Evolutionary conservation across 768 basidiomycete species (phyloP).

Genomic region (Mycena floridula): DNA sequence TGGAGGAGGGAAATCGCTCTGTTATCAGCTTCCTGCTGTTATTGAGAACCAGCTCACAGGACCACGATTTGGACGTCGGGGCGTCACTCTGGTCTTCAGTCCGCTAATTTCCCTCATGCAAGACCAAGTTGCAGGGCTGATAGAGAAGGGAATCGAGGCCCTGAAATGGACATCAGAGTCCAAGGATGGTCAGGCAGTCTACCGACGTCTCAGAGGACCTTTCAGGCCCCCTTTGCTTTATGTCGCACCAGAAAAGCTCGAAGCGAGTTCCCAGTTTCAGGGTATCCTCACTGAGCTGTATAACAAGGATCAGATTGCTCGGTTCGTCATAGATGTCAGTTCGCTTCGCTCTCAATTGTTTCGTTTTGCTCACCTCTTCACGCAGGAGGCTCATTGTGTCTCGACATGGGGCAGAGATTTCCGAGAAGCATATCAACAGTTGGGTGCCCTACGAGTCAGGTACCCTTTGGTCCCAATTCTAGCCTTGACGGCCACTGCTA

Average conservation of each 20-base stretch:
- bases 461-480: conserved; percentile 86
- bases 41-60: conserved; percentile 32
- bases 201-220: conserved; percentile 35
- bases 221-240: conserved; percentile 70
- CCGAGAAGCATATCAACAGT: conserved; percentile 65
- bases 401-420: too few relatives aligned
- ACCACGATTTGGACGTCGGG: conserved; percentile 65
- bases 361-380: neutral
- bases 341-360: too few relatives aligned
- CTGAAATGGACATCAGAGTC: conserved; percentile 61
- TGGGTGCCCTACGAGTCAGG: conserved; percentile 61
- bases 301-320: conserved; percentile 51
- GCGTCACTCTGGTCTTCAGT: conserved; percentile 86
- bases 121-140: conserved; percentile 76
- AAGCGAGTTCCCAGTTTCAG: conserved; percentile 49
- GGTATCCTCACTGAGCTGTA: conserved; percentile 55
- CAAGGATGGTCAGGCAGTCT: conserved; percentile 32
- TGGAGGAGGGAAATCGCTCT: conserved; percentile 86
- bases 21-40: conserved; percentile 87
- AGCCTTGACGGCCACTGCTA: conserved; percentile 95
- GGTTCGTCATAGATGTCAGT: conserved; percentile 97
- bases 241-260: conserved; percentile 87
- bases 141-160: conserved; percentile 59
- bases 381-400: neutral
- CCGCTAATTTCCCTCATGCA: conserved; percentile 88